Conservation (phyloP, 2,329 filamentous ascomycete species). For the Ascochyta pisi region DNA sequence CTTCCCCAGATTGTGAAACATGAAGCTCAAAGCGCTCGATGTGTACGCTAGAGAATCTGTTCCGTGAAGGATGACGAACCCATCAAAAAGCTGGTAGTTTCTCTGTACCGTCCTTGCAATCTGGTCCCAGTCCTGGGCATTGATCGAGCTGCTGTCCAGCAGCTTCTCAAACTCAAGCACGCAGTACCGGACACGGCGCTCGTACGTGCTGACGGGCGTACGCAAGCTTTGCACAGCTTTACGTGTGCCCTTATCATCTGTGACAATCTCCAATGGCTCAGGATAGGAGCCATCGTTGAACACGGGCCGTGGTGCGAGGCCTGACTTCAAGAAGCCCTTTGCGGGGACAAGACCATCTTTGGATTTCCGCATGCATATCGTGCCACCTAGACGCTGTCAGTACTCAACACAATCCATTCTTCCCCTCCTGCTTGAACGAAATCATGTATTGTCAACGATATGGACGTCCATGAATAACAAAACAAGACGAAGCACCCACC, state of each 20-base stretch:
- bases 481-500: slow-evolving; percentile 54
- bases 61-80: slow-evolving; percentile 88
- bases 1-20: slow-evolving; percentile 90
- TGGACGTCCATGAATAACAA: neutral
- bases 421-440: neutral
- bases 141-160: slow-evolving; percentile 89
- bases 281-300: slow-evolving; percentile 80
- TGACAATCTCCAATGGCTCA: slow-evolving; percentile 62
- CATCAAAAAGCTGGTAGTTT: slow-evolving; percentile 89
- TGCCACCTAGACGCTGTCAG: slow-evolving; percentile 59
- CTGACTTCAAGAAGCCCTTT: slow-evolving; percentile 77
- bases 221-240: slow-evolving; percentile 72
- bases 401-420: neutral
- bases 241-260: slow-evolving; percentile 56
- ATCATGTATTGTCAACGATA: neutral
- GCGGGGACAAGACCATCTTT: slow-evolving; percentile 78
- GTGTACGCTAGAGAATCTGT: slow-evolving; percentile 90
- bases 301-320: slow-evolving; percentile 79
- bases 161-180: slow-evolving; percentile 84
- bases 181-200: slow-evolving; percentile 80
- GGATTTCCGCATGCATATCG: slow-evolving; percentile 89
- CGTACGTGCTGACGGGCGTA: slow-evolving; percentile 81
- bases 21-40: slow-evolving; percentile 88
- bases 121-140: slow-evolving; percentile 82
- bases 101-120: slow-evolving; percentile 80